Percentiles rank a stretch among this genome's conserved stretches.
phyloP scores from a whole-genome alignment of 306 rosid genomes.

The Lathyrus tuberosus region DNA sequence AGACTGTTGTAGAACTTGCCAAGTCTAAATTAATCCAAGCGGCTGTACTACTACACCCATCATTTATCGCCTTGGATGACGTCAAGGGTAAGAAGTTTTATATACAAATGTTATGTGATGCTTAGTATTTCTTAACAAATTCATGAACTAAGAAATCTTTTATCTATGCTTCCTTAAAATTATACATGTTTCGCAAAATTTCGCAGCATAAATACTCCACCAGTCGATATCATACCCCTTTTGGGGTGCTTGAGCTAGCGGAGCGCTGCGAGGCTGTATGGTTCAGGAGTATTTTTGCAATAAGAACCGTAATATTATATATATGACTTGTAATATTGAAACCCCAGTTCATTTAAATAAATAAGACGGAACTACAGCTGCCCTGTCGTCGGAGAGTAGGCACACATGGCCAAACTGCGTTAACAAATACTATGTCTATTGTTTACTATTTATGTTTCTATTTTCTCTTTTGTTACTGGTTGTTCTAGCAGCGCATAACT shows the following conservation, averaged over 20 bases:
- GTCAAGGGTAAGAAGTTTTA: slow-evolving; percentile 51
- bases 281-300: too few relatives aligned
- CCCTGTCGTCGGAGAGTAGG: too few relatives aligned
- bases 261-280: too few relatives aligned
- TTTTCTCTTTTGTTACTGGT: too few relatives aligned
- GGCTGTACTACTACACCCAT: slow-evolving; percentile 61
- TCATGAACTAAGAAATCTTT: not conserved
- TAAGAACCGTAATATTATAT: too few relatives aligned
- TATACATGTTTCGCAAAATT: not conserved
- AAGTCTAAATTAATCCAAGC: slow-evolving; percentile 51
- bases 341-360: too few relatives aligned
- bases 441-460: too few relatives aligned
- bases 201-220: not conserved
- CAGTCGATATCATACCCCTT: not conserved
- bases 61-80: slow-evolving; percentile 61
- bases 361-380: too few relatives aligned
- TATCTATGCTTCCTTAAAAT: not conserved
- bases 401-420: too few relatives aligned
- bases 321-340: too few relatives aligned
- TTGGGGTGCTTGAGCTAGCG: not conserved
- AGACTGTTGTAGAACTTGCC: slow-evolving; percentile 60
- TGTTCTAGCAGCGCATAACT: not conserved
- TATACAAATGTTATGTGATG: not conserved
- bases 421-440: too few relatives aligned
- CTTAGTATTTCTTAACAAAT: not conserved